phyloP scores from a whole-genome alignment of 2,329 filamentous ascomycete genomes.

The Hypoxylon rubiginosum region DNA sequence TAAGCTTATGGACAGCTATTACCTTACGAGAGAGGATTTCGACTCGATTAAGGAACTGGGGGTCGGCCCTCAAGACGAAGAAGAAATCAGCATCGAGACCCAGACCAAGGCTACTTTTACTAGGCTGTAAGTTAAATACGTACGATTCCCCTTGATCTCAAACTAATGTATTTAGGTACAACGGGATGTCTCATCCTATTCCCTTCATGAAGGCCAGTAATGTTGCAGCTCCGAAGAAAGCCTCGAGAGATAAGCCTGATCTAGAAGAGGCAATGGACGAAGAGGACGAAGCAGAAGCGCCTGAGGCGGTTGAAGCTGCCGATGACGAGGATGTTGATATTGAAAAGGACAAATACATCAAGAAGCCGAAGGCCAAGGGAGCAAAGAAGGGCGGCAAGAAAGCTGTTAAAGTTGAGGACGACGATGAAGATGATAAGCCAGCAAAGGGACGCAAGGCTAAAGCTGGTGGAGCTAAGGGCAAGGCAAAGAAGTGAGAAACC shows the following conservation, averaged over 20 bases:
- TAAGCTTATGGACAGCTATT: constrained; percentile 97
- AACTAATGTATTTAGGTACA: constrained; percentile 73
- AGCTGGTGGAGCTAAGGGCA: constrained; percentile 46
- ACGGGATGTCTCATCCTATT: constrained; percentile 85
- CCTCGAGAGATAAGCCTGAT: constrained; percentile 84
- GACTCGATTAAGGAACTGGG: constrained; percentile 93
- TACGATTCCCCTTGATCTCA: background rate
- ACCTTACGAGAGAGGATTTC: constrained; percentile 92
- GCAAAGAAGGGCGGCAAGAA: constrained; percentile 65
- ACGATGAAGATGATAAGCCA: constrained; percentile 65
- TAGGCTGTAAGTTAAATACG: constrained; percentile 73
- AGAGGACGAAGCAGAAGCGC: constrained; percentile 79
- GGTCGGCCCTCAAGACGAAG: constrained; percentile 85
- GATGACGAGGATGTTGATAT: constrained; percentile 80
- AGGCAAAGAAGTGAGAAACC: constrained; percentile 50
- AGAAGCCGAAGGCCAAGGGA: constrained; percentile 82
- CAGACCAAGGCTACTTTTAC: constrained; percentile 93
- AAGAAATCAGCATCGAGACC: constrained; percentile 80
- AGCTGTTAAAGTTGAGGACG: constrained; percentile 55
- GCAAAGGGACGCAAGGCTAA: constrained; percentile 56
- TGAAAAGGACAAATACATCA: constrained; percentile 96
- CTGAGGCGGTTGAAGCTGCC: constrained; percentile 70
- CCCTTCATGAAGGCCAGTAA: constrained; percentile 96
- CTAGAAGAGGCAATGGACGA: constrained; percentile 97
- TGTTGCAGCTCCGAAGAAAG: constrained; percentile 78